These are phyloP conservation scores for Penicillium frequentans DNA, from an alignment of 2,329 filamentous ascomycete genomes.

Conservation along the genomic window DNA sequence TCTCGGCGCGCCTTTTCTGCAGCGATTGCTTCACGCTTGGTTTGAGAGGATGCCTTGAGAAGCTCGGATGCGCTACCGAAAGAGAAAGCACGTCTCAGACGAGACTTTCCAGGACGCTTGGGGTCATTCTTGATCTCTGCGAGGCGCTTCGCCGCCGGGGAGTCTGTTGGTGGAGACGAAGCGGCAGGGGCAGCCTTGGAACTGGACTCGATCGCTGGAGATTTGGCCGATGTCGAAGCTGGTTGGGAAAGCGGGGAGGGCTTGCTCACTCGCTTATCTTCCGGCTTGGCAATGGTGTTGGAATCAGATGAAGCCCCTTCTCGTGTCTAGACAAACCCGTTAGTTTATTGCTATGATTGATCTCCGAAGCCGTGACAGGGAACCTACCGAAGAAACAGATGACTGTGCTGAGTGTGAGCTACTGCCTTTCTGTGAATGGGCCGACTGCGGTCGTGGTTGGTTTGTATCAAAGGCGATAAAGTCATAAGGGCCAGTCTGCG, in stretches of 20 bases:
- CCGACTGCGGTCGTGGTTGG: slow-evolving; percentile 31
- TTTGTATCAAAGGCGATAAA: slow-evolving; percentile 32
- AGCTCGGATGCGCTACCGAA: slow-evolving; percentile 95
- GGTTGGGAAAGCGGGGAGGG: slow-evolving; percentile 76
- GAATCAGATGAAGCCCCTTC: slow-evolving; percentile 23
- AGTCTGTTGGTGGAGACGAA: slow-evolving; percentile 44
- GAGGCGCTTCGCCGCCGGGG: slow-evolving; percentile 79
- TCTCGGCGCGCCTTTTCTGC: slow-evolving; percentile 65
- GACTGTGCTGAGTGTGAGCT: slow-evolving; percentile 52
- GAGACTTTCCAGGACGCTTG: slow-evolving; percentile 78
- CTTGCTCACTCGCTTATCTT: slow-evolving; percentile 66
- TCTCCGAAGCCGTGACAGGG: background rate
- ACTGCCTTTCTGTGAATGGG: slow-evolving; percentile 52
- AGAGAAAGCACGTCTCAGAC: slow-evolving; percentile 87
- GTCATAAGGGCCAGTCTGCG: slow-evolving; percentile 35
- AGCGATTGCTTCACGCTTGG: slow-evolving; percentile 45
- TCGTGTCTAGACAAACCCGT: slow-evolving; percentile 18
- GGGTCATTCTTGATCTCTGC: slow-evolving; percentile 80
- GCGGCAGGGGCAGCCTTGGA: slow-evolving; percentile 24
- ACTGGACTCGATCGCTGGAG: slow-evolving; percentile 20
- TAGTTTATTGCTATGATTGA: background rate
- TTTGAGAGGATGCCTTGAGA: slow-evolving; percentile 69
- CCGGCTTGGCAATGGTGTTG: slow-evolving; percentile 54
- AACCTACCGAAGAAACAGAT: slow-evolving; percentile 67
- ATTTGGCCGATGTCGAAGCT: slow-evolving; percentile 48